Conservation (phyloP, 768 basidiomycete species). For the Postia placenta region DNA sequence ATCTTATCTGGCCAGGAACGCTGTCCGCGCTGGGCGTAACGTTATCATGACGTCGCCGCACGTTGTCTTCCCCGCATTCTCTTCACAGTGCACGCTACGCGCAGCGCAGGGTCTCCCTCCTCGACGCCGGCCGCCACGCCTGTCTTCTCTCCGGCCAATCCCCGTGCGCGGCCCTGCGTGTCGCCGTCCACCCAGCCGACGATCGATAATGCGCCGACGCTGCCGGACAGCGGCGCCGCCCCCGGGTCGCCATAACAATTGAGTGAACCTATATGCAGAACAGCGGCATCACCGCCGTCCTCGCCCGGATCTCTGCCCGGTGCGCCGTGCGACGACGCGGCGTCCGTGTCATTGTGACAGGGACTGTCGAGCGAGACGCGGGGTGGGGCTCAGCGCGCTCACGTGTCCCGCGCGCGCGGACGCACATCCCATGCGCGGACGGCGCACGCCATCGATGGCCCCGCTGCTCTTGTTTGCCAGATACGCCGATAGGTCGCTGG, state of each 20-base stretch:
- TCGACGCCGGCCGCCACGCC: background rate
- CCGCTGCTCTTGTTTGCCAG: background rate
- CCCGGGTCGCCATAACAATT: conserved; percentile 13
- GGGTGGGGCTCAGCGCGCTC: too few relatives aligned
- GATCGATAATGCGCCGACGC: background rate
- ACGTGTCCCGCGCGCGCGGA: background rate
- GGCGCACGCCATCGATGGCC: background rate
- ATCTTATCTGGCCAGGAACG: conserved; percentile 10
- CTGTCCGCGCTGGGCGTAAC: background rate
- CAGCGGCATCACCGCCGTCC: background rate
- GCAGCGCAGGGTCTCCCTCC: background rate
- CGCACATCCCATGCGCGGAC: background rate
- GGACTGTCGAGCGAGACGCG: too few relatives aligned
- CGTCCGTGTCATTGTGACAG: too few relatives aligned
- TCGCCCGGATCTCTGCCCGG: background rate
- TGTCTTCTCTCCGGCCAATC: background rate
- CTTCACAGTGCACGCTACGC: background rate
- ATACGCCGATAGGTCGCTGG: too few relatives aligned
- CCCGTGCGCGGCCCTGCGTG: background rate
- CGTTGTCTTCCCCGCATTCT: conserved; percentile 1
- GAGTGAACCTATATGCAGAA: background rate
- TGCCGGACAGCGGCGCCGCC: background rate
- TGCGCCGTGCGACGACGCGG: too few relatives aligned
- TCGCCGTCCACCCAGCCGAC: background rate
- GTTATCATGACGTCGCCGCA: conserved; percentile 9